Conservation (phyloP, 164 flowering plant species). For the Kalanchoe fedtschenkoi region DNA sequence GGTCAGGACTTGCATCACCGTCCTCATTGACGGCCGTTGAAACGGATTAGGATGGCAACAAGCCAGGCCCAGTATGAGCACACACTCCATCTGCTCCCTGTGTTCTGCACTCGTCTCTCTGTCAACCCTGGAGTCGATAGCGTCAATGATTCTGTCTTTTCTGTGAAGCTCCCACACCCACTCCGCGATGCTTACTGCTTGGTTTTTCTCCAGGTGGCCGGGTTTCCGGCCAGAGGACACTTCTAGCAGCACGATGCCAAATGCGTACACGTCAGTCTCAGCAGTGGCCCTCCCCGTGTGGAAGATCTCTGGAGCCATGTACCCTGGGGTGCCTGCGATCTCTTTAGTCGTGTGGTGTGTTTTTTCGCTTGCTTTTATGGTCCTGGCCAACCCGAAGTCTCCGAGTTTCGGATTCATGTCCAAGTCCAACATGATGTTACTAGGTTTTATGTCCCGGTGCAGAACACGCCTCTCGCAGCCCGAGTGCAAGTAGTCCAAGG, state of each 20-base stretch:
- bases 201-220: slow-evolving; percentile 8
- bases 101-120: slow-evolving; percentile 9
- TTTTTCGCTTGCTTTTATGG: slow-evolving; percentile 19
- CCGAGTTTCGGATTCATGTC: slow-evolving; percentile 28
- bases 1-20: slow-evolving; percentile 30
- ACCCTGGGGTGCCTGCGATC: slow-evolving; percentile 36
- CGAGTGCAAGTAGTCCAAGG: slow-evolving; percentile 39
- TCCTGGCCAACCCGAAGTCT: slow-evolving; percentile 40
- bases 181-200: slow-evolving; percentile 17
- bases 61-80: slow-evolving; percentile 32
- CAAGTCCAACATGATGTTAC: slow-evolving; percentile 36
- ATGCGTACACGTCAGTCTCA: slow-evolving; percentile 37
- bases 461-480: slow-evolving; percentile 30
- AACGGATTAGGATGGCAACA: slow-evolving; percentile 55
- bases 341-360: slow-evolving; percentile 23
- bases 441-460: slow-evolving; percentile 40
- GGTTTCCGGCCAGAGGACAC: slow-evolving; percentile 33
- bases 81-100: slow-evolving; percentile 18
- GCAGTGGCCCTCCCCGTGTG: slow-evolving; percentile 27
- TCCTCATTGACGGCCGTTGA: slow-evolving; percentile 40
- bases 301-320: slow-evolving; percentile 48
- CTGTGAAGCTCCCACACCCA: slow-evolving; percentile 33
- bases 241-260: slow-evolving; percentile 37
- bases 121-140: not conserved
- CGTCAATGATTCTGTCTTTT: not conserved